Base-by-base conservation (phyloP, 2,329 filamentous ascomycete genomes). In the Microthyrium microscopicum region DNA sequence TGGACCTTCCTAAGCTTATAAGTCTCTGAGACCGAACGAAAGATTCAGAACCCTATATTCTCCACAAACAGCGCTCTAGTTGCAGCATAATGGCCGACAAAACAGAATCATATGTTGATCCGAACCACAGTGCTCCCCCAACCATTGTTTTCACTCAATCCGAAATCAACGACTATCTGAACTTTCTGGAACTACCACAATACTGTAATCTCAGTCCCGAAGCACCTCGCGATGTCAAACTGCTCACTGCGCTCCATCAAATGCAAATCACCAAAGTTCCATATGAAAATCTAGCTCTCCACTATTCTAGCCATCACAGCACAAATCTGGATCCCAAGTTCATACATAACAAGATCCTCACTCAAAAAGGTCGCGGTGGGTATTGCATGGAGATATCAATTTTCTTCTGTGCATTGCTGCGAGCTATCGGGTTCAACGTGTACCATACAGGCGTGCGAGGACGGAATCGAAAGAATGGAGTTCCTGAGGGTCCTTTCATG, bases 361-460 rank as follows among this genome's bases (percentile, higher is more conserved):
- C 34, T 3, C 44, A 50, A 3, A 54, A 57, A 2, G 49, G 56
- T 12, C 49, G 60, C 3, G 70, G 70, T 13, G 70, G 70, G 0
- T 75, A 74, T 47, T 75, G 69, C 51, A 68, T 75, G 58, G 69
- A 73, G 44, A 57, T 58, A 18, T 64, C 57, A 34, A 57, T 70
- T 26, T 56, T 74, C 15, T 70, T 72, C 42, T 58, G 62, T 41
- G 55, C 68, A 40, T 48, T 70, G 9, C 53, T 73, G 4, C 51
- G 59, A 13, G 60, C 53, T 2, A 42, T 71, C n/a, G 66, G 66
- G 1, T 72, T 65, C 36, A 39, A 45, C 6, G 60, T 67, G 1
- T 74, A 73, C 45, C 58, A 64, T 1, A 61, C 63, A 0, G 73
- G 70, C 3, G 73, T 38, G 38, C 49, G 38, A 40, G 62, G 61